Evolutionary conservation across 1,139 yeast species (phyloP), one percentile per base, ranked within the genome.

Genomic region (Magnusiomyces fungicola): DNA sequence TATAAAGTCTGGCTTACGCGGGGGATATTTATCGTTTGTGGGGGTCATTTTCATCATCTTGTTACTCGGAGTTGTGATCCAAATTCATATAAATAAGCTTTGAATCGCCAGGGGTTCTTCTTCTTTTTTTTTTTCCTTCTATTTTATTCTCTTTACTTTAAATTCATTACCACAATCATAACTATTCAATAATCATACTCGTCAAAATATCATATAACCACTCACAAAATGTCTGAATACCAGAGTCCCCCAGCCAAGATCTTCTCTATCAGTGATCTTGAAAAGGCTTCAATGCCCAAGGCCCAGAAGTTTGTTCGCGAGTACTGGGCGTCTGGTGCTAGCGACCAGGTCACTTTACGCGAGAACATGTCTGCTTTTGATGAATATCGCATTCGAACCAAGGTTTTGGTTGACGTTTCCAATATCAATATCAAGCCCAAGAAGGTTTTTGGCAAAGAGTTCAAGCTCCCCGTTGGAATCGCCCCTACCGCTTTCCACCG

Each of bases 401-500:
- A 69, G 41, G 73, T 74, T 41, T 61, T 75, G 59, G 64, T 66
- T 14, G 74, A 75, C 51, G 76, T 73, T 12, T 53, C 62, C 10
- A 55, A 68, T 14, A 64, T 72, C 19, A 70, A 70, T 47, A 58
- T 71, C 14, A 57, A 66, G 21, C 70, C 78, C 9, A 60, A 64
- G 2, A 66, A 46, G 46, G 53, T 78, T 57, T 66, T 76, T 45
- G 81, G 80, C 18, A 53, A 62, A 27, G 60, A 64, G 32, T 67
- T 70, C 23, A 62, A 67, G 18, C 69, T 75, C 2, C 89, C 89
- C 6, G 73, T 81, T 55, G 83, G 83, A 52, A 71, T 80, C 47
- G 78, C 85, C 12, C 86, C 88, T 0, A 75, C 82, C 34, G 87
- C 86, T 0, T 76, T 80, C 57, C 83, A 84, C 42, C 73, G 70